phyloP scores from a whole-genome alignment of 108 stramenopile species.

The Conticribra weissflogii region DNA sequence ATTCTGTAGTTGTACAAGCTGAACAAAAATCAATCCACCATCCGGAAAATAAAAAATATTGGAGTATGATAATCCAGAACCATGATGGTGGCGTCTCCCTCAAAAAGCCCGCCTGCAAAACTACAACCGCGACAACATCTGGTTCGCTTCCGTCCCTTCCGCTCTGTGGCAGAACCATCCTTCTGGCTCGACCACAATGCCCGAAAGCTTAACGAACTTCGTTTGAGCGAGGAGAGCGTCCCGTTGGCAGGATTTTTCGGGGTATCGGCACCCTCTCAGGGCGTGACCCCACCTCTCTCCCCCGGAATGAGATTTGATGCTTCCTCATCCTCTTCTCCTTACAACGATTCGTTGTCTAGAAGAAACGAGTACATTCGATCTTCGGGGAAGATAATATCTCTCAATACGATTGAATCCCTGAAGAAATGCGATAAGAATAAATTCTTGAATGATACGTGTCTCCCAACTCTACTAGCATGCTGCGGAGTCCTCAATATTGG shows the following conservation, averaged over 20 bases:
- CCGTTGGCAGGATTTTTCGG: conserved; percentile 54
- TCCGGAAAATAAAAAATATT: background rate
- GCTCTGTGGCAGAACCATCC: conserved; percentile 77
- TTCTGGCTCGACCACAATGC: conserved; percentile 84
- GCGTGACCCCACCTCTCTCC: background rate
- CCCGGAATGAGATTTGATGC: conserved; percentile 61
- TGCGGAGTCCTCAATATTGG: conserved; percentile 22
- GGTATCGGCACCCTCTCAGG: conserved; percentile 1
- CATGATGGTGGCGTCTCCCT: too few relatives aligned
- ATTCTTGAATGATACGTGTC: conserved; percentile 53
- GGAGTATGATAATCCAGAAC: background rate
- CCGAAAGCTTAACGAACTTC: conserved; percentile 70
- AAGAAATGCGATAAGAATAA: conserved; percentile 75
- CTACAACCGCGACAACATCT: background rate
- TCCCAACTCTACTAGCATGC: conserved; percentile 32
- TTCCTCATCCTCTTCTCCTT: conserved; percentile 17
- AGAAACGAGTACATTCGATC: conserved; percentile 39
- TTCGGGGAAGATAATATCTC: conserved; percentile 49
- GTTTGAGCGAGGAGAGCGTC: conserved; percentile 70
- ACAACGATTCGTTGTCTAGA: conserved; percentile 6
- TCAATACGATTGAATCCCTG: conserved; percentile 81
- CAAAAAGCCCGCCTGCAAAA: background rate
- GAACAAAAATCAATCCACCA: too few relatives aligned
- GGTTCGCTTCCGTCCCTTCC: conserved; percentile 79
- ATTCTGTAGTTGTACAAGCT: too few relatives aligned